A percentile compares a stretch with the other conserved stretches of the same genome.
phyloP scores from a whole-genome alignment of 148 eudicot species.

The Camellia lanceoleosa region DNA sequence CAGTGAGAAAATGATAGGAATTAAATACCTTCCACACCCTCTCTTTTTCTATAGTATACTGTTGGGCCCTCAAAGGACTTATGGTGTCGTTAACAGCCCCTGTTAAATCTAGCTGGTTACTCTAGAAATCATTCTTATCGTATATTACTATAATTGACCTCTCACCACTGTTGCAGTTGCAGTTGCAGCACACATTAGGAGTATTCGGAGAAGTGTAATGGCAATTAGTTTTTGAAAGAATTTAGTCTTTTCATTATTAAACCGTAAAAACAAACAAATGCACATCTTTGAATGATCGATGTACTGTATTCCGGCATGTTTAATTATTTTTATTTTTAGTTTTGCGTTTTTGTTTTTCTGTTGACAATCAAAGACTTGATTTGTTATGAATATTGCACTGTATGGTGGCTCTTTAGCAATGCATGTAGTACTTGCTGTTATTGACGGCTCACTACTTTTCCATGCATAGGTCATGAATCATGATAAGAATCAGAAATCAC shows the following conservation, averaged over 20 bases:
- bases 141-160: not conserved
- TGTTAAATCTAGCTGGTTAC: not conserved
- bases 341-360: not conserved
- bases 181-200: not conserved
- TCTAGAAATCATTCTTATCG: not conserved
- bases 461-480: not conserved
- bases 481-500: not conserved
- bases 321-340: not conserved
- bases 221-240: not conserved
- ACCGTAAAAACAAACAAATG: not conserved
- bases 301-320: not conserved
- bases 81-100: not conserved
- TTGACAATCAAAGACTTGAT: not conserved
- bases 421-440: not conserved
- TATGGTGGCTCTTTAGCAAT: not conserved
- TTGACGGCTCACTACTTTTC: not conserved
- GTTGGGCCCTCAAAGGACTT: not conserved
- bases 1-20: not conserved
- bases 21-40: not conserved
- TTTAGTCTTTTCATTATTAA: not conserved
- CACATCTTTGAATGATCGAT: not conserved
- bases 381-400: not conserved
- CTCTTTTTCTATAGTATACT: not conserved
- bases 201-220: not conserved
- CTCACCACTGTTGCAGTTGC: not conserved